Evolutionary conservation across 2,329 filamentous ascomycete species (phyloP), one percentile per base, ranked within the genome.

Genomic region (Diaporthe aspalathi): DNA sequence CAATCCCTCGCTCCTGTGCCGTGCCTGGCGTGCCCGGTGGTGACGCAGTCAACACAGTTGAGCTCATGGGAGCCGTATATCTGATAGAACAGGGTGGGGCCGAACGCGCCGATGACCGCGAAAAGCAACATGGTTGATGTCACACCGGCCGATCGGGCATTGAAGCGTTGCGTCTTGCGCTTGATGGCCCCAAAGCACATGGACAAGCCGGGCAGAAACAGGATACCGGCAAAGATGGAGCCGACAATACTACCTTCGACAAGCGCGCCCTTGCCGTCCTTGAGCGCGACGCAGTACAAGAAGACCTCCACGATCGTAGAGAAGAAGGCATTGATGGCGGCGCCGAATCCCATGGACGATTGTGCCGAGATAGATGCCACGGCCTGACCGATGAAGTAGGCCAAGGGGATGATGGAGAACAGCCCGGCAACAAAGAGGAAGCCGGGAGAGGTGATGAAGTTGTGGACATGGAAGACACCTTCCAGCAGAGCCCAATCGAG

Each of bases 111-210:
- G 76, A 99, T 96, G 49, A 97, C 93, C 29, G 96, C 95, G 79
- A 99, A 99, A 12, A 99, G 87, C 70, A 99, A 84, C 96, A 99
- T 99, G 0, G 96, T 99, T 2, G 95, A 98, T 0, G 95, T 98
- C 43, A 98, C 96, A 79, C 96, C 94, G 38, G 96, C 96, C 43
- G 95, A 98, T 78, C 92, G 94, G 74, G 96, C 95, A 79, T 99
- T 99, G 87, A 99, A 99, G 52, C 96, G 92, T 80, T 99, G 96
- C 1, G 96, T 99, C 84, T 99, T 99, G 77, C 97, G 91, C 84
- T 97, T 97, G 79, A 99, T 92, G 22, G 97, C 97, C 54, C 96
- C 96, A 78, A 98, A 99, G 81, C 96, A 99, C 96, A 99, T 99
- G 71, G 95, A 98, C 43, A 99, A 81, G 1, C 96, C 96, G 0